Evolutionary conservation across 2,329 filamentous ascomycete genomes (phyloP).

Genomic region (Cladosporium sp.): DNA sequence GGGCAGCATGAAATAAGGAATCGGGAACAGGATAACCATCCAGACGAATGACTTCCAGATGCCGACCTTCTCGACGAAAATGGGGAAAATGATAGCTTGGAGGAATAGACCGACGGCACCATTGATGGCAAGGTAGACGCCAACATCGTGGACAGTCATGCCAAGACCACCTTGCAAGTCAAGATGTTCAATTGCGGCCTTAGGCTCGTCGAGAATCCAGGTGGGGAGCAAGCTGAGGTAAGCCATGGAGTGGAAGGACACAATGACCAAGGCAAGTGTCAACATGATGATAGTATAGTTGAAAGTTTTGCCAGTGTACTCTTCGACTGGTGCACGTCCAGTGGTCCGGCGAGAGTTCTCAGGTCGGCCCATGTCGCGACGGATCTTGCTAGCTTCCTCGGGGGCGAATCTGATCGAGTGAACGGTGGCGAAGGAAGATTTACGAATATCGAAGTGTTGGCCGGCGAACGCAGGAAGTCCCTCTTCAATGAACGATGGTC

Average conservation of each 20-base stretch:
- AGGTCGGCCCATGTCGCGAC: conserved; percentile 44
- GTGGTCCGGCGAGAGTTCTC: conserved; percentile 22
- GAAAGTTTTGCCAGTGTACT: conserved; percentile 50
- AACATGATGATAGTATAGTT: conserved; percentile 69
- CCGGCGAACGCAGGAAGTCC: conserved; percentile 26
- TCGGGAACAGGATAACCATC: conserved; percentile 64
- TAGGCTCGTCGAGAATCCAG: conserved; percentile 76
- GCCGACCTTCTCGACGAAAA: conserved; percentile 62
- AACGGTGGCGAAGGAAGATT: conserved; percentile 22
- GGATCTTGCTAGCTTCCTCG: conserved; percentile 51
- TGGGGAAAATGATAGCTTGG: conserved; percentile 68
- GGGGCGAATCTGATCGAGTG: conserved; percentile 37
- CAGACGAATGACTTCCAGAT: conserved; percentile 66
- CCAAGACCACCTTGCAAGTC: conserved; percentile 62
- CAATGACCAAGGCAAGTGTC: conserved; percentile 76
- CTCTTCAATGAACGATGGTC: conserved; percentile 49
- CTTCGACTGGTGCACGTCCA: conserved; percentile 28
- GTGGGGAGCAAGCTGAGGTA: conserved; percentile 88
- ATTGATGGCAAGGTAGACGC: conserved; percentile 66
- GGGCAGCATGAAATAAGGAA: conserved; percentile 67
- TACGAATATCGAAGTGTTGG: conserved; percentile 23
- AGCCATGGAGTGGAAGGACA: conserved; percentile 91
- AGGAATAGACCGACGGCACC: conserved; percentile 70
- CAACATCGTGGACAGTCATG: conserved; percentile 64
- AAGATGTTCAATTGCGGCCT: conserved; percentile 37